These are phyloP conservation scores for Solanum gandarillasii DNA, from an alignment of 257 asterid genomes.

Conservation along the genomic window DNA sequence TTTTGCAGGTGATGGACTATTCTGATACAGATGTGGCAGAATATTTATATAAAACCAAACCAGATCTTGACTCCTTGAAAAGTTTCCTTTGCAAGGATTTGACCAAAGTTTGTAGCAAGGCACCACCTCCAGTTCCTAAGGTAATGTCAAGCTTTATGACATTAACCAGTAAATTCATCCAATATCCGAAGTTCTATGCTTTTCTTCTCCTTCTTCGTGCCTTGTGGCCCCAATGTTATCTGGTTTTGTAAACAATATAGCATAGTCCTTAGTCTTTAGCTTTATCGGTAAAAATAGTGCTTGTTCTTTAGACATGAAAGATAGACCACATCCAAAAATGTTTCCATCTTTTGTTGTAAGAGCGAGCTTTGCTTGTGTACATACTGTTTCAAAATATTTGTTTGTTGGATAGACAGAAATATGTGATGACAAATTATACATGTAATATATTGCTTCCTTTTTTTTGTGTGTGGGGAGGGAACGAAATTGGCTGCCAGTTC, in stretches of 20 bases:
- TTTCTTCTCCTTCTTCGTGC: background rate
- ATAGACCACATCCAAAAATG: background rate
- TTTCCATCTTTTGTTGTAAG: background rate
- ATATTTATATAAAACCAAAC: constrained; percentile 54
- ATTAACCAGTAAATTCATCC: background rate
- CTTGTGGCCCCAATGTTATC: background rate
- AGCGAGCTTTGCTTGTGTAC: background rate
- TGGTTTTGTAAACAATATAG: background rate
- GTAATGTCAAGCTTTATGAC: constrained; percentile 21
- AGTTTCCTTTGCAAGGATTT: constrained; percentile 76
- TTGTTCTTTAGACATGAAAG: background rate
- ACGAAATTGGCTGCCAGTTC: background rate
- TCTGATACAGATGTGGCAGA: constrained; percentile 95
- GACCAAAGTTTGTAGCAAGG: constrained; percentile 61
- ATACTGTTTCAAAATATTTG: background rate
- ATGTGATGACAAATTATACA: background rate
- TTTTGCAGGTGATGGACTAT: constrained; percentile 84
- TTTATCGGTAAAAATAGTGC: background rate
- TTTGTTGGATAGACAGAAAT: background rate
- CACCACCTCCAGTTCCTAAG: constrained; percentile 95
- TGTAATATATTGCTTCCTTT: background rate
- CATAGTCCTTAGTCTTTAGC: background rate
- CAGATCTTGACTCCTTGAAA: constrained; percentile 46
- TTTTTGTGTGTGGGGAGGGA: background rate
- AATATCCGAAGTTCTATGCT: background rate